Conservation (phyloP, 306 rosid genomes). For the Erythrophleum fordii region DNA sequence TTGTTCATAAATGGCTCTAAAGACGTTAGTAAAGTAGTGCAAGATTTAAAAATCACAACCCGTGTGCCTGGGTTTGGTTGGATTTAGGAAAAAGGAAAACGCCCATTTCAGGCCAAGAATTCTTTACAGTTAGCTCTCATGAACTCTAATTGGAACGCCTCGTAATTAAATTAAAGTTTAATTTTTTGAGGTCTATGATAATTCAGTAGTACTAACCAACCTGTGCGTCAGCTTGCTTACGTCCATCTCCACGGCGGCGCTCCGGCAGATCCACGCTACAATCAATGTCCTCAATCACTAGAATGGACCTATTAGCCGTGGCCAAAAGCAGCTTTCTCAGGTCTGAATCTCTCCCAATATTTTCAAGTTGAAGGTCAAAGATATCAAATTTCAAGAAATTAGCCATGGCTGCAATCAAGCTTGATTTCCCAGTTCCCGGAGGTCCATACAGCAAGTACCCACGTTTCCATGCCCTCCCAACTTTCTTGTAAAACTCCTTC, state of each 20-base stretch:
- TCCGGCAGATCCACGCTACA: constrained; percentile 75
- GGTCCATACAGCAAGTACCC: constrained; percentile 89
- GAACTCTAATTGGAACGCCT: not conserved
- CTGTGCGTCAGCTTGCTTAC: constrained; percentile 53
- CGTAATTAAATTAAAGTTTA: not conserved
- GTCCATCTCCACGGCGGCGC: constrained; percentile 56
- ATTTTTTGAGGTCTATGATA: not conserved
- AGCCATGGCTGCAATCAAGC: constrained; percentile 94
- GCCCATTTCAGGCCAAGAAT: not conserved
- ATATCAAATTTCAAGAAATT: constrained; percentile 84
- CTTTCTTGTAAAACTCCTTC: constrained; percentile 76
- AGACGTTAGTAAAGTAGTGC: not conserved
- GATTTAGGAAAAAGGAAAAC: not conserved
- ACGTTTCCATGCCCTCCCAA: constrained; percentile 92
- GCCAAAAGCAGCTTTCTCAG: constrained; percentile 72
- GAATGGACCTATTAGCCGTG: constrained; percentile 76
- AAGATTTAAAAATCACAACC: not conserved
- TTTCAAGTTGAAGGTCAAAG: constrained; percentile 77
- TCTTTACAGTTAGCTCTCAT: not conserved
- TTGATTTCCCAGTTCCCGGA: constrained; percentile 92
- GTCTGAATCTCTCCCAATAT: constrained; percentile 67
- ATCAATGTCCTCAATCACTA: constrained; percentile 92
- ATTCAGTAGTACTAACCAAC: constrained; percentile 26
- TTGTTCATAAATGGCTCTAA: constrained; percentile 15
- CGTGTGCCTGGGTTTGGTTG: not conserved